phyloP scores from a whole-genome alignment of 2,329 filamentous ascomycete species.

The Aspergillus sergii region DNA sequence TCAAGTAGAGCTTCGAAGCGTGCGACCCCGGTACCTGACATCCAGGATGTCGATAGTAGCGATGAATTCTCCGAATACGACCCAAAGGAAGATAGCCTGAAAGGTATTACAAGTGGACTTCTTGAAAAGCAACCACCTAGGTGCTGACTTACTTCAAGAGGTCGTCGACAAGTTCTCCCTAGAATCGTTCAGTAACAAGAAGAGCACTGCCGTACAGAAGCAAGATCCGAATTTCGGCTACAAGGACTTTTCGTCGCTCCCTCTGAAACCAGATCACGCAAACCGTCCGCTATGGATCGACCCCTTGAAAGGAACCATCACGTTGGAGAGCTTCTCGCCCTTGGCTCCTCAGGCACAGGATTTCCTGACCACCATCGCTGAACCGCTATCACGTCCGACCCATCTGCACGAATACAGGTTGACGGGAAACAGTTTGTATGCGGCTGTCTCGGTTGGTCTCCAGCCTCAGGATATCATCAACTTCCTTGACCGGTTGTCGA shows the following conservation, averaged over 20 bases:
- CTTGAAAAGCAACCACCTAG: slow-evolving; percentile 14
- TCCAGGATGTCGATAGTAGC: slow-evolving; percentile 53
- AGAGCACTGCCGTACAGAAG: slow-evolving; percentile 41
- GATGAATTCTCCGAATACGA: slow-evolving; percentile 61
- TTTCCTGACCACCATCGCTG: slow-evolving; percentile 93
- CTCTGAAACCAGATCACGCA: slow-evolving; percentile 83
- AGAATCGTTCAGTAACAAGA: slow-evolving; percentile 52
- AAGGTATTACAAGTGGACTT: slow-evolving; percentile 40
- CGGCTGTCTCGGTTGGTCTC: slow-evolving; percentile 91
- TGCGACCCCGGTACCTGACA: slow-evolving; percentile 48
- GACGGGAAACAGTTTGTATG: slow-evolving; percentile 90
- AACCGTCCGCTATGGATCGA: slow-evolving; percentile 95
- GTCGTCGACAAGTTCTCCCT: slow-evolving; percentile 58
- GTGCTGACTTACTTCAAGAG: slow-evolving; percentile 35
- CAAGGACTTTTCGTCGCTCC: slow-evolving; percentile 79
- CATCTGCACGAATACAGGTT: slow-evolving; percentile 93
- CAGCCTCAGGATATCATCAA: slow-evolving; percentile 87
- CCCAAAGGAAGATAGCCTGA: slow-evolving; percentile 50
- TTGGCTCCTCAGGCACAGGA: slow-evolving; percentile 85
- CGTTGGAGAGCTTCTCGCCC: slow-evolving; percentile 91
- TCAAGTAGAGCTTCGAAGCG: slow-evolving; percentile 52
- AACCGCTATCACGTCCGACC: slow-evolving; percentile 85
- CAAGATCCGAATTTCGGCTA: slow-evolving; percentile 61
- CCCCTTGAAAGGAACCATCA: slow-evolving; percentile 80
- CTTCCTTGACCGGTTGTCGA: slow-evolving; percentile 83